Evolutionary conservation across 768 basidiomycete genomes (phyloP).

Genomic region (Neoboletus brunneissimus): DNA sequence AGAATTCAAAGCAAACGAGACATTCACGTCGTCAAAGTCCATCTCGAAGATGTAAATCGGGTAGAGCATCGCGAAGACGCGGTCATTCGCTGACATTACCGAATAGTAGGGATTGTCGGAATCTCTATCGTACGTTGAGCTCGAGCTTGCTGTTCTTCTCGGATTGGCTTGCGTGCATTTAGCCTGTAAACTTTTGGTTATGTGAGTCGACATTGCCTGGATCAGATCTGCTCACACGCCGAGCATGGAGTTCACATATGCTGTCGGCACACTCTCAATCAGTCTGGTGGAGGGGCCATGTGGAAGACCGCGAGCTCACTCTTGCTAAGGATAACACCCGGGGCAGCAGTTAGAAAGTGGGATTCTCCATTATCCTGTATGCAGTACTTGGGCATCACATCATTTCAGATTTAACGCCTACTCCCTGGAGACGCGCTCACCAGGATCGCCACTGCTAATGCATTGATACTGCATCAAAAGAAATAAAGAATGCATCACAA

Average conservation of each 20-base stretch:
- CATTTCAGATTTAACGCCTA: neutral
- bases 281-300: neutral
- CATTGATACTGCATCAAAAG: slow-evolving; percentile 4
- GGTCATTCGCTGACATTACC: neutral
- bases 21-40: neutral
- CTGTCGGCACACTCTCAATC: neutral
- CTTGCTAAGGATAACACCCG: slow-evolving; percentile 16
- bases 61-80: neutral
- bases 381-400: neutral
- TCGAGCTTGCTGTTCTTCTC: slow-evolving; percentile 10
- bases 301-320: slow-evolving; percentile 5
- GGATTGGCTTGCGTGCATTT: slow-evolving; percentile 18
- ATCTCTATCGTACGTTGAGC: slow-evolving; percentile 8
- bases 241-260: slow-evolving; percentile 26
- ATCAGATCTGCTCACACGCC: slow-evolving; percentile 17
- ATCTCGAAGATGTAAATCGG: neutral
- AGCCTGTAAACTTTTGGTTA: slow-evolving; percentile 1
- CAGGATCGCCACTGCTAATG: slow-evolving; percentile 2
- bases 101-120: slow-evolving; percentile 19
- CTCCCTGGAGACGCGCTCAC: neutral
- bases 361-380: neutral
- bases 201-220: neutral
- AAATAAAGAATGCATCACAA: neutral
- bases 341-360: slow-evolving; percentile 1
- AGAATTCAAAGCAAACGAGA: neutral